Evolutionary conservation across 495 filamentous ascomycete genomes (phyloP), one percentile per base, ranked within the genome.

Genomic region (Aspergillus wentii): DNA sequence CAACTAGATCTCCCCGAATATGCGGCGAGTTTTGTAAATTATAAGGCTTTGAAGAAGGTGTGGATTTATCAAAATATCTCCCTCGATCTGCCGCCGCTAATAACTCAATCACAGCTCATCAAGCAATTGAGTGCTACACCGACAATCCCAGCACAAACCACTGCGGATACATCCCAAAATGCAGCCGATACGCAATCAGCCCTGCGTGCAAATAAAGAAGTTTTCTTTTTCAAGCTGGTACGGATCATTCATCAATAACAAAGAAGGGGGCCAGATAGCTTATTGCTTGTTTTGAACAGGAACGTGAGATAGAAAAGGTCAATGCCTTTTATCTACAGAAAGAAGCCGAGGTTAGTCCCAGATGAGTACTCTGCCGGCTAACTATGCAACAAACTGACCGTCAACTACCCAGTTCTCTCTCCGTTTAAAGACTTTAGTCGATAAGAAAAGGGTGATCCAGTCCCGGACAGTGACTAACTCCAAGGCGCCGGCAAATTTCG

Each of bases 1-100:
- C 91, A 97, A 72, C 87, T 98, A 51, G 92, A 98, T 64, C 86
- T 98, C 22, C 92, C 92, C 23, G 92, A 98, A 75, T 98, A 98
- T 83, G 92, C 91, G 32, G 88, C 91, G 34, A 95, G 88, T 66
- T 97, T 98, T 59, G 90, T 97, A 35, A 96, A 98, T 66, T 98
- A 98, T 70, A 98, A 98, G 69, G 91, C 87, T 38, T 72, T 98
- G 46, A 98, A 98, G 64, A 96, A 97, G 85, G 92, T 95, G 19
- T 35, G 46, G 26, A 11, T 4, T 27, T 21, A 2, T 26, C 15
- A 8, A 9, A 22, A 1, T 17, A n/a, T 17, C 9, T 17, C 19
- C 5, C 4, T 18, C 22, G 15, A 6, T 17, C 33, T 11, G 13
- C 22, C 45, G 41, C 42, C 35, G 33, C 44, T 54, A 45, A 48